Evolutionary conservation across 225 moss, liverwort and hornwort species (phyloP).

Genomic region (Physcomitrellopsis africana): DNA sequence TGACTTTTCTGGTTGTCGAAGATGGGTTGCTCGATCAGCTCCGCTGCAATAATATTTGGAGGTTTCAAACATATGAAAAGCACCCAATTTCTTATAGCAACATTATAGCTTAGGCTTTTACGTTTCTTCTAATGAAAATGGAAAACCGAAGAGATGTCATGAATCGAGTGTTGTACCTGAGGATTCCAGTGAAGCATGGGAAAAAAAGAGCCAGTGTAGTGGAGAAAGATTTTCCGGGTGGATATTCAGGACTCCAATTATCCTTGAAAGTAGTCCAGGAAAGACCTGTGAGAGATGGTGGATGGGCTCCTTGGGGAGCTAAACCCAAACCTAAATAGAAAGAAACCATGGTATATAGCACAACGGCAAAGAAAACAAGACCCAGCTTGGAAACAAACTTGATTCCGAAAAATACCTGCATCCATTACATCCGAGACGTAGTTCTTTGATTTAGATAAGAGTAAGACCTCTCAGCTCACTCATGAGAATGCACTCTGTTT

Average conservation of each 20-base stretch:
- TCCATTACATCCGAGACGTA: background rate
- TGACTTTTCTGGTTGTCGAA: constrained; percentile 81
- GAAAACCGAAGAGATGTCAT: too few relatives aligned
- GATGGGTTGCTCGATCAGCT: constrained; percentile 88
- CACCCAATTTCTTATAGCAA: too few relatives aligned
- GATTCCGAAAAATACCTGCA: constrained; percentile 94
- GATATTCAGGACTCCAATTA: constrained; percentile 89
- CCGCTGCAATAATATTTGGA: constrained; percentile 52
- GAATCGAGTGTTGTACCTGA: constrained; percentile 51
- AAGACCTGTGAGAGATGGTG: constrained; percentile 76
- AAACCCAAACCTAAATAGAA: constrained; percentile 83
- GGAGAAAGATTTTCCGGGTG: constrained; percentile 73
- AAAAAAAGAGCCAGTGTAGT: constrained; percentile 92
- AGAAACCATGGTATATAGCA: constrained; percentile 87
- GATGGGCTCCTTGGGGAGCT: constrained; percentile 68
- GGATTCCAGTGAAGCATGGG: constrained; percentile 95
- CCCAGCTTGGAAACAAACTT: constrained; percentile 90
- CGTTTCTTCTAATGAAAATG: too few relatives aligned
- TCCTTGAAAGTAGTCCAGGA: constrained; percentile 91
- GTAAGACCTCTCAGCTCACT: too few relatives aligned
- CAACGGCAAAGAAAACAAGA: constrained; percentile 74
- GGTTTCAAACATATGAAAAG: too few relatives aligned
- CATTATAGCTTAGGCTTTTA: too few relatives aligned
- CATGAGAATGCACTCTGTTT: background rate
- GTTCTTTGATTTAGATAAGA: too few relatives aligned